These are phyloP conservation scores for Penicillium sp. DNA, from an alignment of 2,329 filamentous ascomycete species.

Conservation along the genomic window DNA sequence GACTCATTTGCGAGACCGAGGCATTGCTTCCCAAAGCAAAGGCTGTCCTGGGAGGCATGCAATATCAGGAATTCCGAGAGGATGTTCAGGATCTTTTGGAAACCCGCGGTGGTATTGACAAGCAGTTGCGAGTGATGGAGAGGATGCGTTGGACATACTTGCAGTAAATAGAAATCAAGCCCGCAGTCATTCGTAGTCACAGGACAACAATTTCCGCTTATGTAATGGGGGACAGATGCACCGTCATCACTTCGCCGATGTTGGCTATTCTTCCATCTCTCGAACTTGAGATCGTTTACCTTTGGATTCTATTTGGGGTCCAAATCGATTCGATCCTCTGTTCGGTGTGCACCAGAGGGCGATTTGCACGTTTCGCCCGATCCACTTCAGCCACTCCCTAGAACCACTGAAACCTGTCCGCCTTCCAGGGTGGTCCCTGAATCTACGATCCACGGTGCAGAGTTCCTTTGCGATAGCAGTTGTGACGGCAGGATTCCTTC, in stretches of 20 bases:
- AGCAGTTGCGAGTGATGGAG: constrained; percentile 72
- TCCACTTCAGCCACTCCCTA: constrained; percentile 14
- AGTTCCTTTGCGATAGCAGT: neutral
- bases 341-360: constrained; percentile 2
- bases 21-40: constrained; percentile 65
- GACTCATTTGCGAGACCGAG: constrained; percentile 85
- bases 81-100: constrained; percentile 83
- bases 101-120: constrained; percentile 66
- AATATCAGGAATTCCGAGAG: constrained; percentile 79
- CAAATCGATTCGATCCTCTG: neutral
- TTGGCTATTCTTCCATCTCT: constrained; percentile 12
- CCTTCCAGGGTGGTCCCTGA: neutral
- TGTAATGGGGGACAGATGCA: constrained; percentile 11
- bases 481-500: no score
- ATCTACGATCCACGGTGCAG: neutral
- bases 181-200: no score
- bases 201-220: constrained; percentile 11
- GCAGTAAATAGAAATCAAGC: constrained; percentile 49
- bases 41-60: constrained; percentile 63
- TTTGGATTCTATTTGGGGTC: neutral
- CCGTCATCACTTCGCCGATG: constrained; percentile 18
- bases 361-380: constrained; percentile 3
- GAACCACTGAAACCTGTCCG: constrained; percentile 8
- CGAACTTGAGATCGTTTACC: neutral
- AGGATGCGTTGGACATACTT: constrained; percentile 87